phyloP scores from a whole-genome alignment of 805 yeast genomes.

The Cyberlindnera maritima region DNA sequence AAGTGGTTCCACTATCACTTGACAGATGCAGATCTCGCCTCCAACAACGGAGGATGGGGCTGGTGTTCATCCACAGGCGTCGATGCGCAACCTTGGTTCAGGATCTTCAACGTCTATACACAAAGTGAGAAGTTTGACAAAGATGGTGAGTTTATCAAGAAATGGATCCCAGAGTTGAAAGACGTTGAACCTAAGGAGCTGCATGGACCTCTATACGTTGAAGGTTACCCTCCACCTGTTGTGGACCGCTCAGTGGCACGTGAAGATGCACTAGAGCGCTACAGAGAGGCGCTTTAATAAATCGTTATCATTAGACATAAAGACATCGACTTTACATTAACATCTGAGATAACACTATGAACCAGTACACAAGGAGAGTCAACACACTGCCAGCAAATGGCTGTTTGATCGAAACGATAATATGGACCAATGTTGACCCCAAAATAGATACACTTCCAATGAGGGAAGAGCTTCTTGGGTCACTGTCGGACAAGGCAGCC shows the following conservation, averaged over 20 bases:
- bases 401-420: too few species aligned
- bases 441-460: too few species aligned
- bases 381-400: too few species aligned
- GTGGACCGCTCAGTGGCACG: conserved; percentile 41
- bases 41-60: conserved; percentile 60
- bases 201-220: conserved; percentile 26
- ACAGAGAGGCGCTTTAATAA: conserved; percentile 31
- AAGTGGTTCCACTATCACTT: conserved; percentile 46
- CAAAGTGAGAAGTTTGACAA: conserved; percentile 50
- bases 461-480: too few species aligned
- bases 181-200: conserved; percentile 22
- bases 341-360: too few species aligned
- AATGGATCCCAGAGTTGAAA: conserved; percentile 49
- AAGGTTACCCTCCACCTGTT: conserved; percentile 43
- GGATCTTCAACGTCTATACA: conserved; percentile 50
- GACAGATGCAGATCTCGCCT: conserved; percentile 51
- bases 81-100: conserved; percentile 55
- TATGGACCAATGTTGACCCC: too few species aligned
- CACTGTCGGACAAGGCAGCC: too few species aligned
- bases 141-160: conserved; percentile 42
- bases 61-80: conserved; percentile 50
- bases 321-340: too few species aligned
- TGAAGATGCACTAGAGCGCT: conserved; percentile 41
- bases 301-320: too few species aligned
- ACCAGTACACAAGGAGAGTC: too few species aligned